These are phyloP conservation scores for Xerocomus spinulosus DNA, from an alignment of 768 basidiomycete genomes.

Conservation along the genomic window DNA sequence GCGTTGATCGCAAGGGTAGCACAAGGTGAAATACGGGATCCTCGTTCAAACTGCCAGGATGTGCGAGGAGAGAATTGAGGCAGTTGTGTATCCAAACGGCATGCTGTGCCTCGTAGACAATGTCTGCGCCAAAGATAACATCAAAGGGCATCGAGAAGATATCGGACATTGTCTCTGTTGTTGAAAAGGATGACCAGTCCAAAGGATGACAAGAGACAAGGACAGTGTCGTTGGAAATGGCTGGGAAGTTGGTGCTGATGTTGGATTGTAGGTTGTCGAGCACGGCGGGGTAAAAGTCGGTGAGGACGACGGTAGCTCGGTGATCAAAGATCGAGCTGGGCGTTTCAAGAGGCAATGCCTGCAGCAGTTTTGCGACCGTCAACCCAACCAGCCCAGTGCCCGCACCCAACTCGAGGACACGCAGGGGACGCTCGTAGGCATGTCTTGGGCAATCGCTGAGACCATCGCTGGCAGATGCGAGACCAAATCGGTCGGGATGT, in stretches of 20 bases:
- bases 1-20: conserved; percentile 69
- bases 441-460: neutral
- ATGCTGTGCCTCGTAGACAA: conserved; percentile 50
- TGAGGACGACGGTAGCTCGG: conserved; percentile 33
- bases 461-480: conserved; percentile 10
- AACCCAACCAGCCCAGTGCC: conserved; percentile 54
- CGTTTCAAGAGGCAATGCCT: neutral
- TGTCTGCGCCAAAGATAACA: conserved; percentile 49
- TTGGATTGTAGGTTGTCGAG: conserved; percentile 47
- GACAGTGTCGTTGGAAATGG: neutral
- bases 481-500: conserved; percentile 48
- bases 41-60: conserved; percentile 8
- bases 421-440: conserved; percentile 16
- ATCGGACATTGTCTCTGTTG: conserved; percentile 9
- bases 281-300: conserved; percentile 48
- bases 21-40: conserved; percentile 58
- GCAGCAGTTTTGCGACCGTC: conserved; percentile 33
- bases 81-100: conserved; percentile 44
- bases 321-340: neutral
- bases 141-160: conserved; percentile 40
- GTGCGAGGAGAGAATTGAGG: conserved; percentile 36
- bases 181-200: conserved; percentile 37
- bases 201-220: conserved; percentile 28
- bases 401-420: conserved; percentile 52
- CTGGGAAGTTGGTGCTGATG: conserved; percentile 34